Base-by-base conservation (phyloP, 2,329 filamentous ascomycete species). In the Monilinia laxa region DNA sequence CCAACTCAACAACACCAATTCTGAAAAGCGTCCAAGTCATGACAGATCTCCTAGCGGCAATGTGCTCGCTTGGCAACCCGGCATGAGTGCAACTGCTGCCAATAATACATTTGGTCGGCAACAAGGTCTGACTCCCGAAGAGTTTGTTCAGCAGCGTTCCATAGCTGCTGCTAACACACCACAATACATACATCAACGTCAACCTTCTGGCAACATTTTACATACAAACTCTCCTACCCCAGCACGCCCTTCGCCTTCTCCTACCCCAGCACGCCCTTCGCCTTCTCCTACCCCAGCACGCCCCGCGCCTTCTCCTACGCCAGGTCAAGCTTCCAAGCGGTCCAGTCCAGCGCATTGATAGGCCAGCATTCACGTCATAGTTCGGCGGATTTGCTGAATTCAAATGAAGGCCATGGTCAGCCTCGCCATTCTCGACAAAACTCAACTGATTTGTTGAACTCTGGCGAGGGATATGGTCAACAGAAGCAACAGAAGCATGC, bases 81-180 rank as follows among this genome's bases (percentile, higher is more conserved):
- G 85, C 47, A 85, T 86, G 74, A 80, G 81, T 2, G 79, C 82
- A 47, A 78, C 81, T 47, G 79, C 81, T 16, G 81, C 81, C 12
- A 80, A 81, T 23, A 65, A 65, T 45, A 78, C 80, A 38, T 77
- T 80, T 18, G 82, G 83, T n/a, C 82, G 55, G 25, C 67, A 70
- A 79, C 72, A 71, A 53, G 79, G 78, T 11, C 75, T 96, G 16
- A 90, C 89, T 5, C 84, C 92, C 0, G 92, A 97, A 76, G 87
- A 96, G 72, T 96, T 90, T 78, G 92, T 97, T 7, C 87, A 92
- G 73, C 89, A 94, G 72, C 87, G 92, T 69, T 89, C 88, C 28
- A 81, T 86, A 16, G 81, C 83, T 23, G 81, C 83, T 20, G 81
- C 82, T 12, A 80, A 83, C 58, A 82, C 82, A 7, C 83, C 87